Base-by-base conservation (phyloP, 2,329 filamentous ascomycete genomes). In the Chlorencoelia australis region DNA sequence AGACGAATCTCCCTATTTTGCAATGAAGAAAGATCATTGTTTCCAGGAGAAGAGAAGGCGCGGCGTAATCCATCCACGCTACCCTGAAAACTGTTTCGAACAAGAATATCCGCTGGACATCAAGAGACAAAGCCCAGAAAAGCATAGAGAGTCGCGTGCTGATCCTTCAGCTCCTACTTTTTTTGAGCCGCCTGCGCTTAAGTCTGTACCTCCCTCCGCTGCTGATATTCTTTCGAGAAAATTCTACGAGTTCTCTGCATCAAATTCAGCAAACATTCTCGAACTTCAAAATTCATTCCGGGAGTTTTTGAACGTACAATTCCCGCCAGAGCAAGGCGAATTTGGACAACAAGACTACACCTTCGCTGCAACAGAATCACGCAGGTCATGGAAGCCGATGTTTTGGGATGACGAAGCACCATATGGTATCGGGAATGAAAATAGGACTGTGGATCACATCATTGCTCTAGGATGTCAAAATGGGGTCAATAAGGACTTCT, bases 401-500 rank as follows among this genome's bases (percentile, higher is more conserved):
- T 57, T 58, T 27, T 42, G 44, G 16, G 49, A 47, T 30, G 45
- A 45, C 27, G 47, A 49, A 15, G 41, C 46, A 7, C 37, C 31
- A 13, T 35, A 41, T 3, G 39, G 24, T 20, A 27, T 41, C 32
- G 42, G 42, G 6, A 39, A 55, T 4, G 55, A 60, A 18, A 56
- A 55, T 9, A 58, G 62, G 21, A 64, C 61, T 24, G 56, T 74
- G 9, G 72, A 79, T 45, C 63, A 77, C 32, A 73, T 80, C 3
- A 53, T 80, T 9, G 74, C 74, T 2, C 59, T 80, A 14, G 75
- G 75, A 3, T 65, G 67, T 4, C 71, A 79, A 44, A 60, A 61
- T 16, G 67, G 65, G 2, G 72, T 78, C 1, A 63, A 63, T 19
- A 67, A 61, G 41, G 63, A 66, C 2, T 70, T 73, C 32, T 57